Evolutionary conservation across 257 asterid species (phyloP), one percentile per base, ranked within the genome.

Genomic region (Prunella vulgaris): DNA sequence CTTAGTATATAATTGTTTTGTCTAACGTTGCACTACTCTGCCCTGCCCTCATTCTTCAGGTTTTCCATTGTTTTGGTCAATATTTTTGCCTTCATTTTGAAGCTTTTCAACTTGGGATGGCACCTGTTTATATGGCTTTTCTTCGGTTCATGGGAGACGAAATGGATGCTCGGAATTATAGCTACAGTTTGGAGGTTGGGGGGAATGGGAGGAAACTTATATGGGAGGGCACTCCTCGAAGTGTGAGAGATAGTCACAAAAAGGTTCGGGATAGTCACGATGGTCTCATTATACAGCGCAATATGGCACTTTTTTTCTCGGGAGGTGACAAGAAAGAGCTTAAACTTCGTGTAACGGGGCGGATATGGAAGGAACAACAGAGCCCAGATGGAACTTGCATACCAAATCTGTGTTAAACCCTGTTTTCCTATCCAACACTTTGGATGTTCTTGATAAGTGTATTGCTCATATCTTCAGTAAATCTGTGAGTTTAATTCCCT

Each of bases 231-330:
- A 84, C 85, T 22, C 87, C 89, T 0, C 72, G 89, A 27, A 84
- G 89, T 80, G 60, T 84, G 17, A 71, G 89, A 44, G 89, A 84
- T 72, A 64, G 87, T 68, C 87, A 84, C 76, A 65, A 83, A 69
- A 82, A 80, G 77, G 89, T 84, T 60, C 70, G 87, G n/a, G 89
- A 84, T 72, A 82, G 89, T 79, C 83, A 83, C 7, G 88, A 83
- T 10, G 88, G 88, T 15, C 88, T 83, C 73, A 64, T 83, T 24
- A 70, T 83, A 60, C 88, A 80, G 62, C 76, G 87, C 5, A 83
- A 78, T 61, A 83, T 83, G 87, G 85, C 85, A 0, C 83, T 83
- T 22, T 83, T 80, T 24, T 83, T 83, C 80, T 83, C 85, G 1
- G 88, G 85, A 22, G 88, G 88, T 52, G 88, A 83, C 44, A 49